These are phyloP conservation scores for Craspedostauros australis DNA, from an alignment of 108 stramenopile genomes.

Conservation along the genomic window DNA sequence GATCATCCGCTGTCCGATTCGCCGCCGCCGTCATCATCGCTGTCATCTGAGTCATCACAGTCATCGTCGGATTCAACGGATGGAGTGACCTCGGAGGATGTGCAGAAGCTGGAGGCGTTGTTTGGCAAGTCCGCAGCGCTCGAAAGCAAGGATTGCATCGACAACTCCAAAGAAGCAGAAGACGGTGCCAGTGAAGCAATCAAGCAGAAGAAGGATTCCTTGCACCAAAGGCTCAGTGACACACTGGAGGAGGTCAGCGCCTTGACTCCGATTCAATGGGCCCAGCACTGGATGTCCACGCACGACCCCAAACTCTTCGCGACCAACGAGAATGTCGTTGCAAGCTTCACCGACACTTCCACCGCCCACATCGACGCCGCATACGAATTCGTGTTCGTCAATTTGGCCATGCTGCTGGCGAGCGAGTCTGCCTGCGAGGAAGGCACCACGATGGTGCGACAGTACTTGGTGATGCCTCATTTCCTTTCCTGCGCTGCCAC, in stretches of 20 bases:
- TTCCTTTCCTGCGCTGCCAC: slow-evolving; percentile 66
- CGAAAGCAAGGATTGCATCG: too few relatives aligned
- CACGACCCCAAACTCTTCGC: slow-evolving; percentile 44
- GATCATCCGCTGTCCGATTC: too few relatives aligned
- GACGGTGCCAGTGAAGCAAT: too few relatives aligned
- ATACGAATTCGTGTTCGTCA: slow-evolving; percentile 78
- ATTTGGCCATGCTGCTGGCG: slow-evolving; percentile 57
- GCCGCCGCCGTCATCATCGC: too few relatives aligned
- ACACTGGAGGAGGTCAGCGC: slow-evolving; percentile 43
- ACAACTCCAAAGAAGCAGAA: too few relatives aligned
- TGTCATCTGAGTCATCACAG: too few relatives aligned
- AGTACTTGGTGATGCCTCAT: slow-evolving; percentile 69
- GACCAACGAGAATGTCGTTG: slow-evolving; percentile 12
- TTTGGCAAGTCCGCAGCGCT: slow-evolving; percentile 60
- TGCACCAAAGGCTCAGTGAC: too few relatives aligned
- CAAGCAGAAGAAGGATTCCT: slow-evolving; percentile 48
- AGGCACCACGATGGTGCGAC: slow-evolving; percentile 17
- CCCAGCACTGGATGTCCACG: slow-evolving; percentile 62
- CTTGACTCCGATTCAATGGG: slow-evolving; percentile 46
- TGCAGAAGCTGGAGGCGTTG: slow-evolving; percentile 56
- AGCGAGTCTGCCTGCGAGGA: slow-evolving; percentile 7
- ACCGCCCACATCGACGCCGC: slow-evolving; percentile 65
- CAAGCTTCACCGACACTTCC: slow-evolving; percentile 54
- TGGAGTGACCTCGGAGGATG: slow-evolving; percentile 46
- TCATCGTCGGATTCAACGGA: slow-evolving; percentile 1